Conservation (phyloP, 2,329 filamentous ascomycete species). For the Helminthosporium solani region DNA sequence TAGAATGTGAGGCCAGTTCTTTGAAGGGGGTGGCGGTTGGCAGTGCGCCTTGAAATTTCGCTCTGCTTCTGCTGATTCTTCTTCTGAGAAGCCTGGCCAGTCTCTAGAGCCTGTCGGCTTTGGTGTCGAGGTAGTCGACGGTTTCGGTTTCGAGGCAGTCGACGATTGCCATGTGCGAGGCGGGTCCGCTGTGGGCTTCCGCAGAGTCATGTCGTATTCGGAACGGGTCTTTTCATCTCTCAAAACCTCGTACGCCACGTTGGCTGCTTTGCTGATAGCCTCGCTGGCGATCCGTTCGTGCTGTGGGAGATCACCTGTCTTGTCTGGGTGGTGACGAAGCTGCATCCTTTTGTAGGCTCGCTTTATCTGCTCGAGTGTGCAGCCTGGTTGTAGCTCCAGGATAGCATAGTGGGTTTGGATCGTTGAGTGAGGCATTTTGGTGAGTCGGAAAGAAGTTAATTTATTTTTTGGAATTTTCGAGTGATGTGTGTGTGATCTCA, state of each 20-base stretch:
- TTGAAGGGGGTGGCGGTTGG: not conserved
- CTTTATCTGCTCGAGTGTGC: slow-evolving; percentile 10
- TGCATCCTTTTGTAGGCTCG: slow-evolving; percentile 1
- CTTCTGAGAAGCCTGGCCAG: not conserved
- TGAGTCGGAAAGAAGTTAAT: too few species aligned
- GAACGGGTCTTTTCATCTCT: not conserved
- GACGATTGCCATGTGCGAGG: not conserved
- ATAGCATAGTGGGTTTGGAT: not conserved
- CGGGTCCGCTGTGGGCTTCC: not conserved
- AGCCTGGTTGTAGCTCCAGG: not conserved
- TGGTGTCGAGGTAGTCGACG: too few species aligned
- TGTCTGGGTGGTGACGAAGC: slow-evolving; percentile 3
- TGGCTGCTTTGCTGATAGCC: slow-evolving; percentile 4
- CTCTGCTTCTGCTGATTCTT: not conserved
- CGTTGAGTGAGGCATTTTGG: too few species aligned
- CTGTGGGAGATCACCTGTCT: not conserved
- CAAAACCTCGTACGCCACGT: slow-evolving; percentile 2
- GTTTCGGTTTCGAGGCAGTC: too few species aligned
- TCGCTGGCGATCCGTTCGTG: not conserved
- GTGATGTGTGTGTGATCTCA: too few species aligned
- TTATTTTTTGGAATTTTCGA: too few species aligned
- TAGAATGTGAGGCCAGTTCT: not conserved
- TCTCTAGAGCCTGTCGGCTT: too few species aligned
- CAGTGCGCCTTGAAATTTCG: not conserved
- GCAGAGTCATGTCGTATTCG: not conserved